Conservation (phyloP, 1,284 basidiomycete genomes). For the Cryptococcus sp. region DNA sequence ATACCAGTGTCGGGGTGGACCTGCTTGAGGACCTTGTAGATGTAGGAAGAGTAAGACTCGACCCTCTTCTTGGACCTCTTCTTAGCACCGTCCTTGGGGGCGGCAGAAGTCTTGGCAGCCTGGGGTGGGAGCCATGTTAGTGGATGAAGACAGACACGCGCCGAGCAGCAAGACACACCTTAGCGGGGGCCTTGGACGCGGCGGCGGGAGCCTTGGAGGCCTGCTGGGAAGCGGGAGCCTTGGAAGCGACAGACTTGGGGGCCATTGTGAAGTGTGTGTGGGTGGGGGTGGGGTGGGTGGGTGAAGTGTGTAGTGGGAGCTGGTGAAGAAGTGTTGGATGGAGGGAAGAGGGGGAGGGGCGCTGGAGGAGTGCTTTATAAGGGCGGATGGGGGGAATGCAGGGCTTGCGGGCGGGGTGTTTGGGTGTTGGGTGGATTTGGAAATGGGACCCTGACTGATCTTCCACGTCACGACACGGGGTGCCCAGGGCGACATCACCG, state of each 20-base stretch:
- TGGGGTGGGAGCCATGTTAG: constrained; percentile 18
- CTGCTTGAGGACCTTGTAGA: constrained; percentile 68
- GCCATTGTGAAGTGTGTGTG: constrained; percentile 42
- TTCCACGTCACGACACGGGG: constrained; percentile 3
- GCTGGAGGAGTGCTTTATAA: neutral
- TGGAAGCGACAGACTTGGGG: constrained; percentile 52
- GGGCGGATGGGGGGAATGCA: no score
- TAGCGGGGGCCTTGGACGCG: constrained; percentile 53
- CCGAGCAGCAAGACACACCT: constrained; percentile 55
- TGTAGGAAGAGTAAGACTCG: constrained; percentile 90
- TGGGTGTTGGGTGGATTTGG: constrained; percentile 6
- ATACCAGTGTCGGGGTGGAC: constrained; percentile 97
- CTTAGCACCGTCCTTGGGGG: constrained; percentile 65
- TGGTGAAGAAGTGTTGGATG: constrained; percentile 10
- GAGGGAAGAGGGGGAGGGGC: constrained; percentile 8
- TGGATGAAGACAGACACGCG: neutral
- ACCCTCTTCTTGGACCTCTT: constrained; percentile 85
- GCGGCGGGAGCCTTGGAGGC: constrained; percentile 53
- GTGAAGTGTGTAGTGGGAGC: constrained; percentile 17
- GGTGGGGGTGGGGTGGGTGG: constrained; percentile 6
- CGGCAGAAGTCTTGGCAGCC: constrained; percentile 70
- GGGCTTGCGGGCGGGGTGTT: neutral
- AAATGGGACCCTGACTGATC: constrained; percentile 1
- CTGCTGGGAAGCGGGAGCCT: constrained; percentile 60
- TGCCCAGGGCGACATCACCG: no score